Evolutionary conservation across 176 grass and related monocot genomes (phyloP).

Genomic region (Calamus simplicifolius): DNA sequence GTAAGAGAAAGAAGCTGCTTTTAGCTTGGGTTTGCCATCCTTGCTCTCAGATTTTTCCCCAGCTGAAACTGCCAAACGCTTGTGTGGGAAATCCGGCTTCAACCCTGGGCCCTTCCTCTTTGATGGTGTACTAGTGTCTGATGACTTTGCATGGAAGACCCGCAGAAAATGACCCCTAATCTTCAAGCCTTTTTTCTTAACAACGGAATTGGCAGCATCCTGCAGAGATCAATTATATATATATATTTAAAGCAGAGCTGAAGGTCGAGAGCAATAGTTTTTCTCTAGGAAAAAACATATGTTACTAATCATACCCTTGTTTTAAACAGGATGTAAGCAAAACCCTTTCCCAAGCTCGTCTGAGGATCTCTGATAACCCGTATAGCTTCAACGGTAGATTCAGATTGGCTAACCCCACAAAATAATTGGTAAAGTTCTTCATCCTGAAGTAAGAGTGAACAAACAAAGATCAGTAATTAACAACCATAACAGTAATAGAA

Average conservation of each 20-base stretch:
- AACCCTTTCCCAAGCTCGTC: constrained; percentile 83
- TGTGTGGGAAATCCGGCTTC: constrained; percentile 24
- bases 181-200: constrained; percentile 37
- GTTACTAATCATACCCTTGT: constrained; percentile 61
- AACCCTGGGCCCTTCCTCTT: neutral
- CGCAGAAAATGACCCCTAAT: constrained; percentile 63
- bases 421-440: constrained; percentile 96
- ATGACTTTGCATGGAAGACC: constrained; percentile 54
- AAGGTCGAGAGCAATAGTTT: too few relatives aligned
- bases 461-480: constrained; percentile 15
- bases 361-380: constrained; percentile 79
- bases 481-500: too few relatives aligned
- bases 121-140: constrained; percentile 18
- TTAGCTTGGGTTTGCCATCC: constrained; percentile 29
- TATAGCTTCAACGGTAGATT: constrained; percentile 69
- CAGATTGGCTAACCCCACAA: constrained; percentile 46
- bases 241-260: too few relatives aligned
- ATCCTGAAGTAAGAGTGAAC: constrained; percentile 48
- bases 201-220: constrained; percentile 60
- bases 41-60: constrained; percentile 21
- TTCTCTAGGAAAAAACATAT: neutral
- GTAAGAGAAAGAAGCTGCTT: constrained; percentile 45
- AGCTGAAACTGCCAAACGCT: constrained; percentile 13
- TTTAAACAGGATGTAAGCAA: constrained; percentile 92
- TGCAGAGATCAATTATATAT: neutral